phyloP scores from a whole-genome alignment of 2,329 filamentous ascomycete species.

The Cucurbitaria berberidis region DNA sequence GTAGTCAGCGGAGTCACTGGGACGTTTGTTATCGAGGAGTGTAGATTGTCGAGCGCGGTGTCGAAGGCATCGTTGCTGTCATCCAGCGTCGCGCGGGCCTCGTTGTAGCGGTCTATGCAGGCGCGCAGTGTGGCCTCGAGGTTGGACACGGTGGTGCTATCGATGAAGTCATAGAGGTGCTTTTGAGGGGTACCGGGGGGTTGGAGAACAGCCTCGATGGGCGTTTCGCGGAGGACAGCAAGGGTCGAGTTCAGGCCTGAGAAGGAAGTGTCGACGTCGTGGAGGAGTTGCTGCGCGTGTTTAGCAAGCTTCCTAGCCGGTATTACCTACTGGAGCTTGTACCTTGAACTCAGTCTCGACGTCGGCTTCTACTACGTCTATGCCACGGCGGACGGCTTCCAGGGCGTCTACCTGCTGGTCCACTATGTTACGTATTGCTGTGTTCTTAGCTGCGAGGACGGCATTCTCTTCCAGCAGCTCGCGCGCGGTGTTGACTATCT shows the following conservation, averaged over 20 bases:
- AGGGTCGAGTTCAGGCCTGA: conserved; percentile 70
- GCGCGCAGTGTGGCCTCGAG: conserved; percentile 71
- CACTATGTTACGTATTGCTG: conserved; percentile 50
- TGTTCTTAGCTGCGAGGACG: conserved; percentile 65
- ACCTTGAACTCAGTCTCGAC: conserved; percentile 54
- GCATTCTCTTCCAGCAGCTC: conserved; percentile 78
- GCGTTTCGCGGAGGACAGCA: conserved; percentile 66
- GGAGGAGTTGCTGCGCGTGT: conserved; percentile 58
- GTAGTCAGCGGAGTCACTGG: conserved; percentile 36
- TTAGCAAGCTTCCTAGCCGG: conserved; percentile 1
- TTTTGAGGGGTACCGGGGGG: conserved; percentile 59
- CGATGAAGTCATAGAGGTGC: conserved; percentile 76
- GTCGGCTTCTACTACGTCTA: conserved; percentile 51
- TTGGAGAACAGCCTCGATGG: conserved; percentile 69
- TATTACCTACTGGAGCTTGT: neutral
- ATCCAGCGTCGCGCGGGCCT: conserved; percentile 65
- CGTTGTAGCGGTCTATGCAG: conserved; percentile 74
- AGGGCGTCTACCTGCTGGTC: conserved; percentile 54
- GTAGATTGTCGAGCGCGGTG: conserved; percentile 63
- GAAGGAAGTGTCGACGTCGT: conserved; percentile 70
- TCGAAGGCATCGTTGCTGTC: conserved; percentile 71
- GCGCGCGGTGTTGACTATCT: conserved; percentile 79
- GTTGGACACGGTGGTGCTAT: conserved; percentile 70
- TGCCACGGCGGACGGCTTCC: conserved; percentile 51
- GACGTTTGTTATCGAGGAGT: conserved; percentile 44